Base-by-base conservation (phyloP, 2,329 filamentous ascomycete species). In the Neofusicoccum umdonicola region DNA sequence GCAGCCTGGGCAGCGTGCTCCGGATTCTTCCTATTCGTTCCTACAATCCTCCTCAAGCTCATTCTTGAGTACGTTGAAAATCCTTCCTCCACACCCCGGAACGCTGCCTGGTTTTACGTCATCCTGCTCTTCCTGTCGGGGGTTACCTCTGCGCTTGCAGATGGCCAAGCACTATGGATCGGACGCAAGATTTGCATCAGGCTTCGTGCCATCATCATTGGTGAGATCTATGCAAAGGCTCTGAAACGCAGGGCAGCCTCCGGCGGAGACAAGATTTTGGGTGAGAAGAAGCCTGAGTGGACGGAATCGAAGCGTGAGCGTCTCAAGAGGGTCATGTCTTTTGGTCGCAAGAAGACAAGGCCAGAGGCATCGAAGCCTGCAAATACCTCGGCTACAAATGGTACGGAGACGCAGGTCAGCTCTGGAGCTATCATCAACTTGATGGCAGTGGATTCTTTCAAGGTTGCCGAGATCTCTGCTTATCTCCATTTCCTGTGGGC, bases 381-480 rank as follows among this genome's bases (percentile, higher is more conserved):
- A 54, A 51, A 69, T 9, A 5, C 61, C 8, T 13, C 48, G n/a
- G 69, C 74, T 2, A 67, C 73, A 22, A 17, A 35, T 22, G 67
- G 67, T 44, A 69, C 76, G 37, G 89, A 92, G 67, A 85, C 90
- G 65, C 92, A 96, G 79, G 94, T 93, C 44, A 97, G 95, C 67
- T 85, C 96, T 58, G 95, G 96, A 67, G 96, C 95, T n/a, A 97
- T 99, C 72, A 99, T 99, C 81, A 99, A 98, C 77, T 83, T 99
- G 69, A 99, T 99, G 95, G 96, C 95, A 11, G 96, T 99, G 45
- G 96, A 99, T 81, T 97, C 94, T 54, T 98, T 98, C 87, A 99
- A 99, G 80, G 92, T 99, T 63, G 91, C 92, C 67, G 95, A 99
- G 75, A 89, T 97, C 66, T 95, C 92, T 42, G 91, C 94, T 0